These are phyloP conservation scores for Fusarium falciforme DNA, from an alignment of 2,329 filamentous ascomycete genomes.

Conservation along the genomic window DNA sequence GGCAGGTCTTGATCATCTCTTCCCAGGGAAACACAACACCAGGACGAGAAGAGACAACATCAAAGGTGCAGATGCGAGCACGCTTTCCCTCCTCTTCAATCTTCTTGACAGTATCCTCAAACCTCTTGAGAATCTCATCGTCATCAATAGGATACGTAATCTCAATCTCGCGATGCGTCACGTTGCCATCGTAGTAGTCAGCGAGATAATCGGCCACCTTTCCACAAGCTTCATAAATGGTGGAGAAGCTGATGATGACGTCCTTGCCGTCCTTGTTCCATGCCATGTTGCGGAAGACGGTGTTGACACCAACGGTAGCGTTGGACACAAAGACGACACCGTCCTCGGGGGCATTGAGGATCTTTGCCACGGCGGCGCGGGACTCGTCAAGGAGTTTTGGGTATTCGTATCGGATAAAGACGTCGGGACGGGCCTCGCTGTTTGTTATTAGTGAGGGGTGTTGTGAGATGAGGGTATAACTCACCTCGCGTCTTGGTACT, in stretches of 20 bases:
- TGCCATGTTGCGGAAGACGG: slow-evolving; percentile 78
- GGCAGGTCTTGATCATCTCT: slow-evolving; percentile 71
- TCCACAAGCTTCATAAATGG: slow-evolving; percentile 82
- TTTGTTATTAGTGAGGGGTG: neutral
- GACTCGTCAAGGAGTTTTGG: slow-evolving; percentile 72
- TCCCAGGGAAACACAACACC: slow-evolving; percentile 86
- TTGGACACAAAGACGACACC: slow-evolving; percentile 84
- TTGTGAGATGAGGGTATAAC: neutral
- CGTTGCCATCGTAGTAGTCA: slow-evolving; percentile 68
- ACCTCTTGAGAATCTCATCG: slow-evolving; percentile 70
- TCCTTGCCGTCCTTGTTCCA: slow-evolving; percentile 79
- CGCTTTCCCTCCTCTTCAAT: slow-evolving; percentile 68
- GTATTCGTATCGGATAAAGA: slow-evolving; percentile 78
- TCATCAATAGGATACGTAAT: slow-evolving; percentile 78
- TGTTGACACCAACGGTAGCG: slow-evolving; percentile 82
- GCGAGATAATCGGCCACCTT: slow-evolving; percentile 77
- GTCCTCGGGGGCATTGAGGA: slow-evolving; percentile 74
- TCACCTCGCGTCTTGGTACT: slow-evolving; percentile 70
- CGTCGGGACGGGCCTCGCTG: slow-evolving; percentile 75
- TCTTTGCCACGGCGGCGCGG: slow-evolving; percentile 73
- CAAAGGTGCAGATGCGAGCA: slow-evolving; percentile 76
- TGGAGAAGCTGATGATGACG: slow-evolving; percentile 81
- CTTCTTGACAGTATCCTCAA: slow-evolving; percentile 67
- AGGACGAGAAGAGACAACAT: slow-evolving; percentile 82
- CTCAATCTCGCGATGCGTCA: slow-evolving; percentile 64